phyloP scores from a whole-genome alignment of 345 rosid species.

The Gynandropsis gynandra region DNA sequence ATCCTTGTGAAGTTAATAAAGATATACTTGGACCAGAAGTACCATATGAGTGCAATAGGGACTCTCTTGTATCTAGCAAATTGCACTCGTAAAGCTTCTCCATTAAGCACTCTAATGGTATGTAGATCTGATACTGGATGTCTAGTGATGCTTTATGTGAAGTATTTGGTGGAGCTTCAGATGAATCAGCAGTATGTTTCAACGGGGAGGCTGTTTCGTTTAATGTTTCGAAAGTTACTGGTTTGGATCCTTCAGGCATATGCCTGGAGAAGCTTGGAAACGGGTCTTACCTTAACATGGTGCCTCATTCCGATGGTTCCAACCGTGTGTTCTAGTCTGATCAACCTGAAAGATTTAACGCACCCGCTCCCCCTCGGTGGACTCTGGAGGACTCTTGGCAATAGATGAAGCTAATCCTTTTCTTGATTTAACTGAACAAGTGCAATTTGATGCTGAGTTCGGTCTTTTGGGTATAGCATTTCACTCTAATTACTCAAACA shows the following conservation, averaged over 20 bases:
- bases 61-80: no score
- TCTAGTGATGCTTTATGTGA: slow-evolving; percentile 34
- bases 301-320: slow-evolving; percentile 70
- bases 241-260: slow-evolving; percentile 39
- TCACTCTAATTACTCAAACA: slow-evolving; percentile 55
- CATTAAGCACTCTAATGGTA: no score
- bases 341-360: slow-evolving; percentile 53
- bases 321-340: slow-evolving; percentile 55
- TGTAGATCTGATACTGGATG: slow-evolving; percentile 33
- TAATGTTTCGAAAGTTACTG: slow-evolving; percentile 24
- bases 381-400: slow-evolving; percentile 38
- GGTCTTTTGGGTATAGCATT: slow-evolving; percentile 78
- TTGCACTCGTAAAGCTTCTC: no score
- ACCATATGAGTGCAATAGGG: no score
- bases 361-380: slow-evolving; percentile 45
- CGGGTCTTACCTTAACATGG: slow-evolving; percentile 68
- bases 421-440: slow-evolving; percentile 56
- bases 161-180: slow-evolving; percentile 35
- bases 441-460: slow-evolving; percentile 39
- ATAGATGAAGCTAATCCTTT: slow-evolving; percentile 45
- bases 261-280: slow-evolving; percentile 65
- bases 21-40: no score
- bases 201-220: slow-evolving; percentile 29
- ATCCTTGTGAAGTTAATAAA: no score
- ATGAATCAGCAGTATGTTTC: slow-evolving; percentile 34